Base-by-base conservation (phyloP, 352 stramenopile species). In the Pythium chondricola region DNA sequence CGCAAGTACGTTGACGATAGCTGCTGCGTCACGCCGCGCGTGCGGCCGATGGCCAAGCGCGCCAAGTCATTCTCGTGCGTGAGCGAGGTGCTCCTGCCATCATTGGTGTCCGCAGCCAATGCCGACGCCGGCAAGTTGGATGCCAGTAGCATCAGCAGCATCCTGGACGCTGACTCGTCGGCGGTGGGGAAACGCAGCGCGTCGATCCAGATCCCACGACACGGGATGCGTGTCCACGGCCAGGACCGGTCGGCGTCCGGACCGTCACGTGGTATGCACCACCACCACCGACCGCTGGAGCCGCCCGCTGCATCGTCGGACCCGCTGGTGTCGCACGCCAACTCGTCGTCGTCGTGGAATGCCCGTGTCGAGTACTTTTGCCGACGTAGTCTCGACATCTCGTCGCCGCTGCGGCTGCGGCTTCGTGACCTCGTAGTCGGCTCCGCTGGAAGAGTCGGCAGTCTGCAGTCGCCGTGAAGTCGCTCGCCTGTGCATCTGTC, bases 391-490 rank as follows among this genome's bases (percentile, higher is more conserved):
- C 46, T 85, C 10, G 74, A 85, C 46, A 77, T 89, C 48, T 71
- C 72, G 46, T 89, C 77, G 37, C 74, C 72, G 6, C 47, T 87
- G 43, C 69, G 66, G 8, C 57, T 66, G 11, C 66, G 65, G 40
- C 76, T 89, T 22, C 75, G 71, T 24, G 75, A 89, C 36, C 58
- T 89, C 45, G 60, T 83, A 52, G 58, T 89, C 14, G 53, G 69
- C 65, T 82, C 77, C 17, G 61, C 67, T 14, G 56, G 62, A n/a
- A 57, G 65, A 22, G 62, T 65, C 0, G 67, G 69, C 17, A 83
- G 71, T 57, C 83, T 80, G 52, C 73, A 72, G n/a, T 67, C 67
- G 27, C 49, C 56, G 14, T 64, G 49, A 58, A 48, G n/a, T n/a
- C 24, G 17, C 24, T 6, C 20, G 17, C 29, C 24, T 56, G 39